A percentile compares a stretch with the other conserved stretches of the same genome.
These are phyloP conservation scores for Candida bentonensis DNA, from an alignment of 805 yeast species.

Conservation along the genomic window DNA sequence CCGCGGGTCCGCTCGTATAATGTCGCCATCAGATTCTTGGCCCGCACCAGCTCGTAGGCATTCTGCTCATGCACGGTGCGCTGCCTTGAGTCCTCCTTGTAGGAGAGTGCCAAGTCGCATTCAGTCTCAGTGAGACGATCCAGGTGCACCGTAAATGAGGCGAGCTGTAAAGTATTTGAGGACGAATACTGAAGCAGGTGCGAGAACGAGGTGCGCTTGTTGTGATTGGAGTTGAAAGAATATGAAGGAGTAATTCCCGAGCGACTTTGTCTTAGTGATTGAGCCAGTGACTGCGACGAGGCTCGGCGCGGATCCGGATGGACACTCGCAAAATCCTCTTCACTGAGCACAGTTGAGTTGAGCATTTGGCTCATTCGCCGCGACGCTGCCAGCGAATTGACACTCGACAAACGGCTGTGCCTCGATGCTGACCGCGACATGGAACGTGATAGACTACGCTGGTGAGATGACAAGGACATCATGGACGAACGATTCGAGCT, in stretches of 20 bases:
- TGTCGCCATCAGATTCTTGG: conserved; percentile 1
- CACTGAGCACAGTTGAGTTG: not conserved
- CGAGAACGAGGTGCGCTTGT: conserved; percentile 7
- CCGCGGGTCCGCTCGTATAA: not conserved
- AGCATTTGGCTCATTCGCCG: not conserved
- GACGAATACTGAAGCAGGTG: conserved; percentile 16
- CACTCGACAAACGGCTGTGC: not conserved
- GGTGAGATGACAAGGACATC: not conserved
- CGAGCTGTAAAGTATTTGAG: conserved; percentile 18
- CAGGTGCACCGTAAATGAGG: conserved; percentile 18
- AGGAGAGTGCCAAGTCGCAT: conserved; percentile 1
- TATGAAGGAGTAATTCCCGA: conserved; percentile 7
- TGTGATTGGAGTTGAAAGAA: conserved; percentile 3
- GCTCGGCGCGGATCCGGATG: not conserved
- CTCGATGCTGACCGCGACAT: not conserved
- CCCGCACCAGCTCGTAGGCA: conserved; percentile 1
- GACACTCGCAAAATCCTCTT: not conserved
- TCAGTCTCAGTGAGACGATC: conserved; percentile 8
- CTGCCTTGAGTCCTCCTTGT: not conserved
- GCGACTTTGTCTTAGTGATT: not conserved
- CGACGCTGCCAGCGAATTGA: not conserved
- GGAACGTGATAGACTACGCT: not conserved
- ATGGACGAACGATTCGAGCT: conserved; percentile 4
- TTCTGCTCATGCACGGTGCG: conserved; percentile 1
- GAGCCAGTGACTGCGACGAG: not conserved